These are phyloP conservation scores for Cercis canadensis DNA, from an alignment of 306 rosid genomes.

Conservation along the genomic window DNA sequence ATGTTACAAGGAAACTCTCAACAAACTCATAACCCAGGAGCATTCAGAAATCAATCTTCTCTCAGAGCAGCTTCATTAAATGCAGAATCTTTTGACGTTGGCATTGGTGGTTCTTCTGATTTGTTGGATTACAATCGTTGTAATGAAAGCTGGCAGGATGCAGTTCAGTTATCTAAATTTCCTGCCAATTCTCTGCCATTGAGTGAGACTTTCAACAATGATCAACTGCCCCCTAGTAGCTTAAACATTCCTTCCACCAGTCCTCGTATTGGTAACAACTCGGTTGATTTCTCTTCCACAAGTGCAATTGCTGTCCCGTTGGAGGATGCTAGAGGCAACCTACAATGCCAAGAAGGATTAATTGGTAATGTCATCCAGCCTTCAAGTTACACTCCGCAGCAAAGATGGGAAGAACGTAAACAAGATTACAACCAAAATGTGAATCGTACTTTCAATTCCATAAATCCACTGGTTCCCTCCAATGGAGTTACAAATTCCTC, in stretches of 20 bases:
- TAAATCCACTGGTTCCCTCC: conserved; percentile 42
- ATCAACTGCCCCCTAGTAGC: conserved; percentile 50
- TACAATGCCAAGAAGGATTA: conserved; percentile 56
- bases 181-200: conserved; percentile 55
- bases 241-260: conserved; percentile 45
- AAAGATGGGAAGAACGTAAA: conserved; percentile 61
- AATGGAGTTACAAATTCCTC: conserved; percentile 30
- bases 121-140: conserved; percentile 59
- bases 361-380: conserved; percentile 55
- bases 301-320: conserved; percentile 44
- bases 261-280: conserved; percentile 42
- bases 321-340: conserved; percentile 48
- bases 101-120: conserved; percentile 54
- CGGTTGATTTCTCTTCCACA: conserved; percentile 56
- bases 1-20: conserved; percentile 57
- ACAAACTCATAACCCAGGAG: conserved; percentile 39
- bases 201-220: conserved; percentile 46
- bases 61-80: conserved; percentile 44
- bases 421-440: conserved; percentile 37
- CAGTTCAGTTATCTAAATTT: conserved; percentile 56
- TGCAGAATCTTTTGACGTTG: conserved; percentile 48
- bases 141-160: conserved; percentile 61
- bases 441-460: conserved; percentile 41
- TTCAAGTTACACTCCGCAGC: conserved; percentile 37
- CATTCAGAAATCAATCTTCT: conserved; percentile 52